Base-by-base conservation (phyloP, 805 yeast species). In the Saturnispora ahearnii region DNA sequence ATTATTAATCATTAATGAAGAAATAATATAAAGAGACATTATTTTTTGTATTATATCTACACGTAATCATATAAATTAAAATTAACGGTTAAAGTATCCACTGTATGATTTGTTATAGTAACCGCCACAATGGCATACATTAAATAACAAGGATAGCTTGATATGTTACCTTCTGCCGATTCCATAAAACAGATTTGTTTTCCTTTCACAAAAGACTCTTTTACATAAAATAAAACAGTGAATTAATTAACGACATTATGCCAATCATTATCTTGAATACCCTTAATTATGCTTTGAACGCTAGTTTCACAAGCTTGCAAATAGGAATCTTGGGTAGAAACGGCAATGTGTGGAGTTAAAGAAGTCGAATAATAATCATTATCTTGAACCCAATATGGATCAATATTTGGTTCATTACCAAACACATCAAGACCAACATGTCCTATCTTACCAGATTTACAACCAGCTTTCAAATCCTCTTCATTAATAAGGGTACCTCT, bases 401-500 rank as follows among this genome's bases (percentile, higher is more conserved):
- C 55, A 18, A 82, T 73, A 0, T 57, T 45, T 6, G 87, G 87
- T 63, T 86, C 95, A 24, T 76, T 62, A 51, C 76, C 79, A 62
- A 69, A 84, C 5, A 86, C 95, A 58, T 86, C 95, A 31, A 84
- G 61, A 0, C 91, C 93, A 8, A 82, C 87, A 59, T 81, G 77
- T 7, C 74, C 64, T 2, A 86, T 71, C 48, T 79, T 74, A 0
- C 87, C 87, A 7, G 72, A 57, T 50, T 79, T 71, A 48, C 86
- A 68, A 0, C 82, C 90, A 5, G 67, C 71, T 10, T 84, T 69
- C 44, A 85, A 64, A 2, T 79, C 89, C n/a, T 74, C 70, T 57
- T 82, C 88, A 56, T 84, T 79, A 52, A 86, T 73, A 33, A 84
- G 76, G 3, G 74, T 57, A 1, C 95, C 95, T 52, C 95, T 70